Evolutionary conservation across 176 grass and related monocot genomes (phyloP), one percentile per base, ranked within the genome.

Genomic region (Phyllostachys edulis): DNA sequence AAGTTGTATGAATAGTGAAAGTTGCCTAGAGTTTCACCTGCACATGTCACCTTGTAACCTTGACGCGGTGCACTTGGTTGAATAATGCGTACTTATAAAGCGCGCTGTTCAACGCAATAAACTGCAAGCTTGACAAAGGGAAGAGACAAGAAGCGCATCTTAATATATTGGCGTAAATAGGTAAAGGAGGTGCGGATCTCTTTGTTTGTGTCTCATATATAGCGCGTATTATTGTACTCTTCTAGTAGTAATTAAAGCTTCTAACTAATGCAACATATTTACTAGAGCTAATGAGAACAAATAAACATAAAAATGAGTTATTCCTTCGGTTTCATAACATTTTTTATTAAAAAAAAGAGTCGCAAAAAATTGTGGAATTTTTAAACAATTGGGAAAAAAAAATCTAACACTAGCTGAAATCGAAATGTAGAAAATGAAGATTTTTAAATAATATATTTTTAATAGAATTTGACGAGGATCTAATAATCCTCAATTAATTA

Each of bases 121-220:
- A 73, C 57, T n/a, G 18, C 32, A 63, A 57, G 56, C 36, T 79
- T 79, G 55, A 83, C 73, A 79, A 78, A 71, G 71, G 80, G 64
- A 83, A 83, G 44, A 77, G 80, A 88, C 80, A 78, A 88, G 76
- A 67, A 16, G 26, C 15, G 21, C 75, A 63, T 51, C 34, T 54
- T 51, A 80, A 15, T 40, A 67, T 37, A 34, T 34, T 34, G 21
- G 32, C 65, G 12, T 77, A 77, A 61, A 77, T 77, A 42, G 74
- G 39, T 70, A 78, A 85, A 69, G 63, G 23, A 61, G 36, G 45
- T 44, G 45, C 0, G 1, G 2, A 41, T 63, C 20, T 52, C 20
- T 41, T 80, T 17, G 23, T 8, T 16, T 71, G 20, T 49, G 27
- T 64, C 24, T 70, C 37, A 42, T n/a, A n/a, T n/a, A n/a, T 44